Base-by-base conservation (phyloP, 306 rosid genomes). In the Betula pendula region DNA sequence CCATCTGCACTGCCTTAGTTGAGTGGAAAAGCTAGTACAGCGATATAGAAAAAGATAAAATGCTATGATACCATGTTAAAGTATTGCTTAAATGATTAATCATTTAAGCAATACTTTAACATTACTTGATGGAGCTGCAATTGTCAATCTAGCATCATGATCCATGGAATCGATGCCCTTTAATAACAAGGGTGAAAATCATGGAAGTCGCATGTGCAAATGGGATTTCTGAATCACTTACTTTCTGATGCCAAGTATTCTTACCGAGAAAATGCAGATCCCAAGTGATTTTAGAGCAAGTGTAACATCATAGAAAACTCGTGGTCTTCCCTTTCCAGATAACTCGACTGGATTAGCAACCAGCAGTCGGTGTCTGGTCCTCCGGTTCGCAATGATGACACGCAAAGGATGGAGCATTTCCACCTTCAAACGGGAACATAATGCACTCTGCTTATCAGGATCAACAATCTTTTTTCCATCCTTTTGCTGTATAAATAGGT, bases 291-390 rank as follows among this genome's bases (percentile, higher is more conserved):
- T 92, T 49, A 92, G 91, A 79, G 91, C 91, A 68, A 81, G 80
- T 0, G 96, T 92, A 72, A 84, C 93, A 79, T 92, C 96, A 53
- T 84, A 87, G 81, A 90, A 90, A 79, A 92, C 97, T 31, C 81
- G 87, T 1, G 97, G 94, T 80, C 96, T 84, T 62, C 97, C 97
- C n/a, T 79, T 83, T 77, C 94, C 94, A 50, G 94, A 87, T 75
- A 89, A 83, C 91, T 92, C 96, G 79, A 89, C 94, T 63, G 97
- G 97, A 80, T 92, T 90, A 4, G 90, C 97, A 47, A 89, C 90
- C 84, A 90, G 78, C 56, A 92, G 76, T 87, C 97, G 20, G 89
- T 78, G 67, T 92, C 97, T 33, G 97, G 97, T 42, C 96, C 96
- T 84, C n/a, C 96, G 83, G 76, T 81, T 76, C 58, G 88, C 84